These are phyloP conservation scores for Xylariaceae sp. DNA, from an alignment of 2,329 filamentous ascomycete species.

Conservation along the genomic window DNA sequence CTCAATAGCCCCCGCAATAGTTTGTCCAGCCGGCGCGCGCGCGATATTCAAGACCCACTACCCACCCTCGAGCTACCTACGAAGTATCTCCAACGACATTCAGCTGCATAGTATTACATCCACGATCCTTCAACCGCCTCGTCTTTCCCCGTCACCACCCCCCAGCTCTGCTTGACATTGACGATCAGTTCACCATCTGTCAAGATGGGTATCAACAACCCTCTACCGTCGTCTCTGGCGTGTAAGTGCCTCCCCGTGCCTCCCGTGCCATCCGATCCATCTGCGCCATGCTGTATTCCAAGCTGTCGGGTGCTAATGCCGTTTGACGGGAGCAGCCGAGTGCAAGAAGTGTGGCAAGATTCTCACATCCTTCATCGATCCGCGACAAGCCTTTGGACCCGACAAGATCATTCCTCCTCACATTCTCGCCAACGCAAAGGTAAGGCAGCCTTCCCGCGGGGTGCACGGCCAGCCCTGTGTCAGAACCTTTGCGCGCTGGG, in stretches of 20 bases:
- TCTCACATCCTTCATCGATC: slow-evolving; percentile 91
- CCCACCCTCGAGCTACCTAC: neutral
- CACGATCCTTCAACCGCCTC: slow-evolving; percentile 1
- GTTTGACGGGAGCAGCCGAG: slow-evolving; percentile 68
- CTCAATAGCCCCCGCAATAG: slow-evolving; percentile 21
- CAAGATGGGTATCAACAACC: slow-evolving; percentile 69
- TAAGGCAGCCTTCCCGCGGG: slow-evolving; percentile 47
- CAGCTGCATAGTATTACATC: slow-evolving; percentile 14
- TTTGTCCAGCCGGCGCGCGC: slow-evolving; percentile 1
- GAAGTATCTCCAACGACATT: slow-evolving; percentile 15
- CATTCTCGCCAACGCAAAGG: slow-evolving; percentile 90
- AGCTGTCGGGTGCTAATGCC: slow-evolving; percentile 17
- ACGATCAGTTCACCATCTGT: slow-evolving; percentile 7
- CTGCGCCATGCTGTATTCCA: slow-evolving; percentile 19
- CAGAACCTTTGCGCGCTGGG: no score
- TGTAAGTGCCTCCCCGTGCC: slow-evolving; percentile 57
- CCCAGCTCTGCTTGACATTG: neutral
- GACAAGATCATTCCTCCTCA: slow-evolving; percentile 96
- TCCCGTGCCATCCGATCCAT: slow-evolving; percentile 26
- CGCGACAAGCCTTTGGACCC: slow-evolving; percentile 88
- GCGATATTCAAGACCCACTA: slow-evolving; percentile 10
- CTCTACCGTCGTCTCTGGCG: slow-evolving; percentile 69
- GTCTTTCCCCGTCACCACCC: slow-evolving; percentile 9
- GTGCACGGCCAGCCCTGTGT: no score
- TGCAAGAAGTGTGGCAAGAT: slow-evolving; percentile 98